Base-by-base conservation (phyloP, 2,329 filamentous ascomycete species). In the Thelonectria olida region DNA sequence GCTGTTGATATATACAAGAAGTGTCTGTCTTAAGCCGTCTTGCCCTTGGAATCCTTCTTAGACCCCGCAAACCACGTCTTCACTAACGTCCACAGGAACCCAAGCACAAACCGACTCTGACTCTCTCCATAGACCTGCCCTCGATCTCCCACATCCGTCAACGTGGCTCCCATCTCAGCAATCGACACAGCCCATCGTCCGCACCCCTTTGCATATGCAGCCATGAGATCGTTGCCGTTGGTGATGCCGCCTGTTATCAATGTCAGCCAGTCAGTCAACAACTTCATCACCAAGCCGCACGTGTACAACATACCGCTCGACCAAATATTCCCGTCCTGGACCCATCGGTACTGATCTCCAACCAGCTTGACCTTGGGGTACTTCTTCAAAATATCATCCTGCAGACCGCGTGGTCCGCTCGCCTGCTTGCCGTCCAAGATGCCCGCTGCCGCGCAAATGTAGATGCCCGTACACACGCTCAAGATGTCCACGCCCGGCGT, bases 221-320 rank as follows among this genome's bases (percentile, higher is more conserved):
- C 80, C 44, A 85, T 80, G 54, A 87, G 76, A 58, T 87, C 85
- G 65, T 86, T 85, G 28, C 84, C 84, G 62, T 86, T 86, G 12
- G 84, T 86, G 54, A 86, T 74, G 51, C 82, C 83, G n/a, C 82
- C 82, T 84, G 12, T 10, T 19, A 4, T 39, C 7, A 15, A 5
- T n/a, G 12, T 17, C 10, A 41, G 38, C 38, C 34, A 20, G 56
- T 59, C 20, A 44, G 48, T 31, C n/a, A n/a, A n/a, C n/a, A n/a
- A n/a, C n/a, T 22, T 15, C 9, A n/a, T n/a, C 22, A 42, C 8
- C 19, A 39, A 42, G 5, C 20, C 22, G 38, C 58, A 39, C 62
- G 17, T 9, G 8, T n/a, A 12, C 54, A 22, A 78, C 80, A 56
- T 70, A 84, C 84, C 84, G 65, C 82, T 82, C 23, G 80, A 82